phyloP scores from a whole-genome alignment of 805 yeast species.

The Candida lessepsii region DNA sequence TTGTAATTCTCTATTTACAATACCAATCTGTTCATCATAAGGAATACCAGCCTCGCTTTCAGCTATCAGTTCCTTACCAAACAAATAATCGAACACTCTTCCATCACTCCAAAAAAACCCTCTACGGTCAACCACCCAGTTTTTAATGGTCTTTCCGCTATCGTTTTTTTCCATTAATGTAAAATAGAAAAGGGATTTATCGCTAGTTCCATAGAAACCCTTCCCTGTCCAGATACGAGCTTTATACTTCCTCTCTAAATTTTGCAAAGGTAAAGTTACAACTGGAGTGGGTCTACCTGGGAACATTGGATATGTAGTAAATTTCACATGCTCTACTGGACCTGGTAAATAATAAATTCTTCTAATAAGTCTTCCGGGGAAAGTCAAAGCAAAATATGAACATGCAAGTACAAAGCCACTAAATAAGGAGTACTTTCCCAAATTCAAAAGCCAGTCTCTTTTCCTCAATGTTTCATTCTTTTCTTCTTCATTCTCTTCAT shows the following conservation, averaged over 20 bases:
- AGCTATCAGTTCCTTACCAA: conserved; percentile 75
- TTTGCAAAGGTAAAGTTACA: conserved; percentile 59
- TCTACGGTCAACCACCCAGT: conserved; percentile 78
- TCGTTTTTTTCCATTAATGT: conserved; percentile 57
- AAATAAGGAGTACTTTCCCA: conserved; percentile 28
- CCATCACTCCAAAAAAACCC: conserved; percentile 96
- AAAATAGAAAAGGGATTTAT: conserved; percentile 70
- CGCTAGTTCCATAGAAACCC: conserved; percentile 83
- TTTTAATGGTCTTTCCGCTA: conserved; percentile 31
- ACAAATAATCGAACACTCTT: conserved; percentile 74
- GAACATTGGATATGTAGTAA: conserved; percentile 71
- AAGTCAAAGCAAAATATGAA: conserved; percentile 30
- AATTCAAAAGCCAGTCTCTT: conserved; percentile 35
- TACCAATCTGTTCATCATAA: conserved; percentile 56
- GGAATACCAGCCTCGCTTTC: conserved; percentile 72
- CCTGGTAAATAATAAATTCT: conserved; percentile 77
- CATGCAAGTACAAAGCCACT: conserved; percentile 27
- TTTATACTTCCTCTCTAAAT: conserved; percentile 53
- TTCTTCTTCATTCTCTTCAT: conserved; percentile 51
- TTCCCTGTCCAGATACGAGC: conserved; percentile 82
- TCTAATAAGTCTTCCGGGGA: conserved; percentile 72
- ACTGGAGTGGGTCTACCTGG: conserved; percentile 81
- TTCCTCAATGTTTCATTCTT: conserved; percentile 42
- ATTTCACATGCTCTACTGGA: conserved; percentile 52
- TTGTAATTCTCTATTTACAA: conserved; percentile 46